Percentiles rank a stretch among this genome's conserved stretches.
These are phyloP conservation scores for Bolboschoenus planiculmis DNA, from an alignment of 176 grass and related monocot species.

Conservation along the genomic window DNA sequence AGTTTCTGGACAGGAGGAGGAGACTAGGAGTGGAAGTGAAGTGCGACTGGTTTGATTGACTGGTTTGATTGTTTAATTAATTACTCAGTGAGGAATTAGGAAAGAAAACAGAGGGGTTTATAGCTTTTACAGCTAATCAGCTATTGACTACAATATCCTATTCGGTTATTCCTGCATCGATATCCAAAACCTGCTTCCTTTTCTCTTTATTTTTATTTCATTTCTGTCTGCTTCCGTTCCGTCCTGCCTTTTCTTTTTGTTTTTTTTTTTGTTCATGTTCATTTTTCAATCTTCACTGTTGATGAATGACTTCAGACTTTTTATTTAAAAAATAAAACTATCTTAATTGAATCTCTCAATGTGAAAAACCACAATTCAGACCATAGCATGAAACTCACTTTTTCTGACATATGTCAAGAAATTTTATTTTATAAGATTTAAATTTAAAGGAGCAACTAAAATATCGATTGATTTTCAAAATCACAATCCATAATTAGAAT, in stretches of 20 bases:
- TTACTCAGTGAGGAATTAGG: too few relatives aligned
- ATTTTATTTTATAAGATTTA: too few relatives aligned
- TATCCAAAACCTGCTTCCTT: not conserved
- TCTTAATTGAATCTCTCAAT: too few relatives aligned
- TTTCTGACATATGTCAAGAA: too few relatives aligned
- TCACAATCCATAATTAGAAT: too few relatives aligned
- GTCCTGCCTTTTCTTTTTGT: not conserved
- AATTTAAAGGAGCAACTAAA: too few relatives aligned
- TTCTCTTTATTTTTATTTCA: not conserved
- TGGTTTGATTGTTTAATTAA: not conserved
- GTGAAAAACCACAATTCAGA: too few relatives aligned
- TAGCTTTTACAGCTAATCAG: slow-evolving; percentile 11
- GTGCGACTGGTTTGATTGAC: not conserved
- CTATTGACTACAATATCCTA: slow-evolving; percentile 10
- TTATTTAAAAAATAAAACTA: too few relatives aligned
- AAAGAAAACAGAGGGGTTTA: not conserved
- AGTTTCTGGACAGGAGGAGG: not conserved
- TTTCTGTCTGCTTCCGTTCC: not conserved
- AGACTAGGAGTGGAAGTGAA: not conserved
- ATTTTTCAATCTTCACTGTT: not conserved
- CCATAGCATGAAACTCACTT: too few relatives aligned
- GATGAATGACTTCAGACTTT: too few relatives aligned
- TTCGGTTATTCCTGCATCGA: not conserved
- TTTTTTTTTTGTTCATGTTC: not conserved
- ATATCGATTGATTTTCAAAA: too few relatives aligned